Conservation (phyloP, 202 grass and related monocot species). For the Alloteropsis angusta region DNA sequence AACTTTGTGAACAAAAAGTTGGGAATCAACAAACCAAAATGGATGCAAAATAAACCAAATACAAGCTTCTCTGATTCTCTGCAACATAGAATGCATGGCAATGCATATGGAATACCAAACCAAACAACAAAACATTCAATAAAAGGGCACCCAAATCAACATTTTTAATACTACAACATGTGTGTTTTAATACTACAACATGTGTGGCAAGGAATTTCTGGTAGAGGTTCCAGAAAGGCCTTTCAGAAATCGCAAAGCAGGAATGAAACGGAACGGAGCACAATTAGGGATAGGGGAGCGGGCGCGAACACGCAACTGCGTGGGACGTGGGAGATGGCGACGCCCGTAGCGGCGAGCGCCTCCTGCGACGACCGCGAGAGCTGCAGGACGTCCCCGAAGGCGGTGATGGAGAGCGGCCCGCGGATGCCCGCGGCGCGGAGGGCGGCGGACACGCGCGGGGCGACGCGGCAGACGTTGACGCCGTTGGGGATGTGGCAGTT, state of each 20-base stretch:
- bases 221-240: neutral
- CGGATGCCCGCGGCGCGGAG: slow-evolving; percentile 61
- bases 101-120: neutral
- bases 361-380: slow-evolving; percentile 55
- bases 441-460: slow-evolving; percentile 43
- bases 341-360: slow-evolving; percentile 59
- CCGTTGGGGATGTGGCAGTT: slow-evolving; percentile 56
- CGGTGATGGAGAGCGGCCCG: slow-evolving; percentile 74
- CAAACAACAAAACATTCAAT: neutral
- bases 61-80: too few species aligned
- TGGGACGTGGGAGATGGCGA: slow-evolving; percentile 77
- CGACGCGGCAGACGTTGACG: slow-evolving; percentile 52
- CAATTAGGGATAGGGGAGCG: neutral
- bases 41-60: neutral
- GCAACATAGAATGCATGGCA: neutral
- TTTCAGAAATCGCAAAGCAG: neutral
- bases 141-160: neutral
- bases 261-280: neutral
- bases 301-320: slow-evolving; percentile 32
- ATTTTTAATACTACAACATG: neutral
- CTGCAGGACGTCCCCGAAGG: slow-evolving; percentile 74
- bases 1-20: neutral
- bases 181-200: neutral
- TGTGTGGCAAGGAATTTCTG: neutral
- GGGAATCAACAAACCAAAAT: neutral